Evolutionary conservation across 2,329 filamentous ascomycete genomes (phyloP).

Genomic region (Nothophaeocryptopus gaeumannii): DNA sequence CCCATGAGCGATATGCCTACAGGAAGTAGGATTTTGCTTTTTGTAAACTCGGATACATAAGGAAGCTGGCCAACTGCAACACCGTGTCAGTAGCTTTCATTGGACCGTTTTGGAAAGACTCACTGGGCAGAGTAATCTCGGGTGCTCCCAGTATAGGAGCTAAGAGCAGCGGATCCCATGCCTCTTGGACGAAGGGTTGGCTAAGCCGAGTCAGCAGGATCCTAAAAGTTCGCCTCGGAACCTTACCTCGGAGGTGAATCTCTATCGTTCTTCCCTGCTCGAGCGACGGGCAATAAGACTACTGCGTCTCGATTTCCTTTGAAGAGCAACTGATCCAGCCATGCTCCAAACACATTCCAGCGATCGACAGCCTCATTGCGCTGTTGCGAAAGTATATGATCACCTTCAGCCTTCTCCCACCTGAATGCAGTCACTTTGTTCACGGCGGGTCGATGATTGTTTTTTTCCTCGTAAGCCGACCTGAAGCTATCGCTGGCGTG

Average conservation of each 20-base stretch:
- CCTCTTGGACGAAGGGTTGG: no score
- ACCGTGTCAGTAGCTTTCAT: no score
- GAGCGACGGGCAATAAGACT: not conserved
- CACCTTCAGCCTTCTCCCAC: not conserved
- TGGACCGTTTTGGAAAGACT: no score
- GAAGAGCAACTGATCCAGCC: not conserved
- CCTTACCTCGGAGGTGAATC: not conserved
- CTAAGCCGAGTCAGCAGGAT: no score
- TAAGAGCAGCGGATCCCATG: slow-evolving; percentile 6
- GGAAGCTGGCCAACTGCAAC: no score
- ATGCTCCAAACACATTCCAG: not conserved
- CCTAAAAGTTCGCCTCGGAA: no score
- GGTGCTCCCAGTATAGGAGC: slow-evolving; percentile 7
- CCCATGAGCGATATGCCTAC: no score
- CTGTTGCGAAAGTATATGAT: not conserved
- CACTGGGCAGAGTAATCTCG: slow-evolving; percentile 10
- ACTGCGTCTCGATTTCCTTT: not conserved
- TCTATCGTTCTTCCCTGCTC: not conserved
- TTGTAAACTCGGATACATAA: no score
- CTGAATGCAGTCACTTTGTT: slow-evolving; percentile 3
- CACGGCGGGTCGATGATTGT: not conserved
- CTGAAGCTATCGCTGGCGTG: not conserved
- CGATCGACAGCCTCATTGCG: not conserved
- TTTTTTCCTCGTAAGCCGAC: not conserved
- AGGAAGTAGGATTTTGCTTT: no score